Base-by-base conservation (phyloP, 371 early-diverging fungal genomes). In the Mortierella sp. region DNA sequence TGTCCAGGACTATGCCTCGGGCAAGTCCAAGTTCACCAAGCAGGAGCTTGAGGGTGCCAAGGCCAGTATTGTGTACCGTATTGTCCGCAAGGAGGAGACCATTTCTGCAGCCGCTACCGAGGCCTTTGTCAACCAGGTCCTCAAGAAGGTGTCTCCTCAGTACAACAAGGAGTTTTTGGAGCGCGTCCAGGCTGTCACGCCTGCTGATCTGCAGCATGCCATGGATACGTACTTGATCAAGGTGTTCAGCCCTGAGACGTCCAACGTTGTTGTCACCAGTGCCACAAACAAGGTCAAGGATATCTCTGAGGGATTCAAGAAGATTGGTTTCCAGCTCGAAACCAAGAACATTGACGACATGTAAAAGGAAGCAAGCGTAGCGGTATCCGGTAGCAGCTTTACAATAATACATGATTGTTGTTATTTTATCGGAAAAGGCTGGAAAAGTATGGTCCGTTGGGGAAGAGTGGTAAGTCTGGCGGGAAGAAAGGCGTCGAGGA, bases 41-140 rank as follows among this genome's bases (percentile, higher is more conserved):
- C 88, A 91, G 59, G 87, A 90, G 10, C 78, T 94, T 9, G 93
- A 93, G 72, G 93, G 92, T 40, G 93, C 94, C 40, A 93, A 93
- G 84, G 93, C 93, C 72, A 90, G 92, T 26, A 91, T 94, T 9
- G 93, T 93, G 70, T 93, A 91, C 78, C 83, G 90, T 75, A 85
- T 93, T 57, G 92, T 93, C 14, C 87, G 88, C 31, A 87, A 89
- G 77, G 94, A 88, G 61, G 90, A 91, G 72, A 90, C 90, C 4
- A 91, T 92, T 86, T 90, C 89, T 53, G 87, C 86, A 26, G 92
- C 93, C 0, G 94, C 94, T 6, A 86, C 89, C 9, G 91, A 91
- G 71, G 90, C 93, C 0, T 94, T 94, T 82, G 88, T 90, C 28
- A 90, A 89, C 69, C 92, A 92, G 76, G 91, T 90, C 4, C 80